Conservation (phyloP, 352 stramenopile genomes). For the Pythium rishiriense region DNA sequence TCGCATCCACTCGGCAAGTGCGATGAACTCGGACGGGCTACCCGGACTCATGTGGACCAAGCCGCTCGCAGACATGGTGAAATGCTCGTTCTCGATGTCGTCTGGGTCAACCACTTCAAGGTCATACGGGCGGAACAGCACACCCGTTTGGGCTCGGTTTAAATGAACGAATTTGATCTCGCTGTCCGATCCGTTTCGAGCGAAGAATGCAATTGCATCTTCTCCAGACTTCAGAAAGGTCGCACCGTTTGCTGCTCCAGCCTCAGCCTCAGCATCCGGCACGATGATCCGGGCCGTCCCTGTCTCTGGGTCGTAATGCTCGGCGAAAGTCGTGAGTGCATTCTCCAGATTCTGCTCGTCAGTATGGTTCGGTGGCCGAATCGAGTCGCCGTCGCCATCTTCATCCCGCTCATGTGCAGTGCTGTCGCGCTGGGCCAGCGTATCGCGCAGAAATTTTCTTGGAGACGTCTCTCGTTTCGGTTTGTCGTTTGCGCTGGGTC, state of each 20-base stretch:
- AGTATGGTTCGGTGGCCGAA: constrained; percentile 17
- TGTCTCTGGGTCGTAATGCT: constrained; percentile 48
- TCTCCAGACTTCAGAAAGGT: constrained; percentile 79
- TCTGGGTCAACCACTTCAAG: constrained; percentile 85
- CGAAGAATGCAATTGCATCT: constrained; percentile 94
- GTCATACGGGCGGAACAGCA: constrained; percentile 91
- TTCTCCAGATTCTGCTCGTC: constrained; percentile 21
- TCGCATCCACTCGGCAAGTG: constrained; percentile 94
- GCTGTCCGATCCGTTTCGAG: constrained; percentile 86
- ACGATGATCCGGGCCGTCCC: constrained; percentile 35
- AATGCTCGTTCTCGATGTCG: constrained; percentile 86
- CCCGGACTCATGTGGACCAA: constrained; percentile 74
- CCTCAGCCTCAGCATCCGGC: constrained; percentile 47
- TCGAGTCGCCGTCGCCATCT: constrained; percentile 15
- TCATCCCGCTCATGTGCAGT: constrained; percentile 13
- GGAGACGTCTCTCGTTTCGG: constrained; percentile 58
- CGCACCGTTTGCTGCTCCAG: constrained; percentile 48
- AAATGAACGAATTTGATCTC: constrained; percentile 96
- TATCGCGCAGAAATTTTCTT: constrained; percentile 63
- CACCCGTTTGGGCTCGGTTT: constrained; percentile 68
- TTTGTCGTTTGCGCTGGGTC: constrained; percentile 24
- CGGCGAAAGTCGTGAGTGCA: constrained; percentile 42
- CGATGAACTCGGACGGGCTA: constrained; percentile 91
- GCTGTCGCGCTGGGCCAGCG: constrained; percentile 29
- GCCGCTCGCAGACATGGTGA: constrained; percentile 89